phyloP scores from a whole-genome alignment of 1,284 basidiomycete species.

The Trametes versicolor region DNA sequence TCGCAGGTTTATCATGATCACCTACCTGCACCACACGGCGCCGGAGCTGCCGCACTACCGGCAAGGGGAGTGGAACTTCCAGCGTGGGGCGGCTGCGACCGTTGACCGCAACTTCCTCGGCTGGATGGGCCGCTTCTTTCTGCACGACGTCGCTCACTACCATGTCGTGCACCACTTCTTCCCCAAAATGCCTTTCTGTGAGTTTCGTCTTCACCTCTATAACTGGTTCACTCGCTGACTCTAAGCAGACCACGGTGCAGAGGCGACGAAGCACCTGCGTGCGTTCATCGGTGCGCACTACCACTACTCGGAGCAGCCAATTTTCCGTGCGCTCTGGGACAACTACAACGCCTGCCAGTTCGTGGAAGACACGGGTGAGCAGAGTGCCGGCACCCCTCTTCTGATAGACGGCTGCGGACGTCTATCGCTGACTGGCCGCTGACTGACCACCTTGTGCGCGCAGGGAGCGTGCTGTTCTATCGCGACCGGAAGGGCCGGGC shows the following conservation, averaged over 20 bases:
- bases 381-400: slow-evolving; percentile 2
- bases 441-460: not conserved
- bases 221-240: too few relatives aligned
- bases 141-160: slow-evolving; percentile 56
- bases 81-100: slow-evolving; percentile 65
- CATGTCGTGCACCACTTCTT: slow-evolving; percentile 53
- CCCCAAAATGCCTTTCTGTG: slow-evolving; percentile 47
- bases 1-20: slow-evolving; percentile 48
- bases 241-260: slow-evolving; percentile 55
- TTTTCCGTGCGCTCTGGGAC: slow-evolving; percentile 64
- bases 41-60: slow-evolving; percentile 53
- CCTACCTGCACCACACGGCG: slow-evolving; percentile 54
- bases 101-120: slow-evolving; percentile 65
- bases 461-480: slow-evolving; percentile 41
- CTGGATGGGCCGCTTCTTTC: slow-evolving; percentile 55
- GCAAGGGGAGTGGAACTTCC: slow-evolving; percentile 58
- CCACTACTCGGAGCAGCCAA: slow-evolving; percentile 54
- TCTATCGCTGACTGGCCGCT: not conserved
- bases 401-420: not conserved
- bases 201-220: slow-evolving; percentile 19
- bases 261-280: slow-evolving; percentile 61
- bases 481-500: slow-evolving; percentile 38
- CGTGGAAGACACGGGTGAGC: slow-evolving; percentile 71
- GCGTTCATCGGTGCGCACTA: slow-evolving; percentile 65
- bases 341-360: slow-evolving; percentile 72